Evolutionary conservation across 2,329 filamentous ascomycete species (phyloP), one percentile per base, ranked within the genome.

Genomic region (Colletotrichum destructivum): DNA sequence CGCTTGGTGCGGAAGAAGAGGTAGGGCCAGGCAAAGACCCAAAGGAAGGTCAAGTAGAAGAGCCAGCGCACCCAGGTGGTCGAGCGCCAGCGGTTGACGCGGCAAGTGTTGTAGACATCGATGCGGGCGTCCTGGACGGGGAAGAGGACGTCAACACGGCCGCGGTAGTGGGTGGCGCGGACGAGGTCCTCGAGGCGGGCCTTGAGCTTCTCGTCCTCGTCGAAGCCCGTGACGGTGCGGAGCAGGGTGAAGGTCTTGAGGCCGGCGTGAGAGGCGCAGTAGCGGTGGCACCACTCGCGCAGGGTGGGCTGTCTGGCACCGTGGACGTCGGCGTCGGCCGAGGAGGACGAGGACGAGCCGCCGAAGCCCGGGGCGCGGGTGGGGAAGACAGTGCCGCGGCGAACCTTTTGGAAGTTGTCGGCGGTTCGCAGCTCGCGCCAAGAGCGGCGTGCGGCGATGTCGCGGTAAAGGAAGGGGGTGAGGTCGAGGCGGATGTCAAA

Each of bases 1-100:
- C 88, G 85, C 77, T 88, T 90, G 1, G 93, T 95, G 21, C 87
- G 81, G 78, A 94, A 86, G 81, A 89, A 91, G 15, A 95, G 84
- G 68, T 88, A 87, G 0, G 93, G 93, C 93, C 93, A 95, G 3
- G 88, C 84, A 75, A 95, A 84, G 68, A 95, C 77, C 86, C 92
- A 92, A 15, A 93, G 80, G 71, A 94, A 89, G 0, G 90, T 90
- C 7, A 93, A 79, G 77, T 89, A 90, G 82, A 91, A 93, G 12
- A 93, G 55, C 84, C 89, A 88, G 52, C 87, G 83, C 55, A 94
- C 83, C 90, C 90, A 94, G 8, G 78, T 79, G 1, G 86, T 91
- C 56, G 90, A 82, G 0, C 93, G 89, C 88, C 91, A 93, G 40
- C 84, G 81, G 77, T 94, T 94, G 71, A 90, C 83, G 62, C 82